phyloP scores from a whole-genome alignment of 495 filamentous ascomycete genomes.

The Clohesyomyces aquaticus region DNA sequence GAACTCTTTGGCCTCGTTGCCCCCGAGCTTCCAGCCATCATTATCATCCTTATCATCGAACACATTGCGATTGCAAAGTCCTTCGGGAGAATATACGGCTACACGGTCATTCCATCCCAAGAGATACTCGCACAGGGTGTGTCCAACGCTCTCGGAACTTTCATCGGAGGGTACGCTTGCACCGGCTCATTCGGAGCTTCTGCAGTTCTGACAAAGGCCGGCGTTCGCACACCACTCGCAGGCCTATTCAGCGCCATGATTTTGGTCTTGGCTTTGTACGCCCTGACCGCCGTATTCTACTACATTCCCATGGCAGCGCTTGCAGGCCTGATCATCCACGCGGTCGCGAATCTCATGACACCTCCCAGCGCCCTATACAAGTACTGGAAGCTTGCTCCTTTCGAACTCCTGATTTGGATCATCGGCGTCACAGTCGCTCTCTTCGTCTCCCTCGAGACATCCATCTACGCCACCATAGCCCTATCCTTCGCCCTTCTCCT shows the following conservation, averaged over 20 bases:
- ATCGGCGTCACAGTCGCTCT: slow-evolving; percentile 18
- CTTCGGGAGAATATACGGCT: slow-evolving; percentile 23
- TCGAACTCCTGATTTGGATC: slow-evolving; percentile 23
- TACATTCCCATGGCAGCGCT: slow-evolving; percentile 25
- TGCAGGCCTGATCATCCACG: slow-evolving; percentile 25
- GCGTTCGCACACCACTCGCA: slow-evolving; percentile 19
- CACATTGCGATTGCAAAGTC: slow-evolving; percentile 28
- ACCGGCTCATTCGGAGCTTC: slow-evolving; percentile 28
- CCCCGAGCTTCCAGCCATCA: slow-evolving; percentile 13
- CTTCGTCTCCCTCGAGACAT: slow-evolving; percentile 15
- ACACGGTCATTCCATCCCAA: slow-evolving; percentile 23
- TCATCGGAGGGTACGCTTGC: slow-evolving; percentile 25
- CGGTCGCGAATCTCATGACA: slow-evolving; percentile 15
- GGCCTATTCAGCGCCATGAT: slow-evolving; percentile 27
- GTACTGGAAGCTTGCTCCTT: slow-evolving; percentile 23
- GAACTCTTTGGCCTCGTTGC: slow-evolving; percentile 21
- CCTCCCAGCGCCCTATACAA: slow-evolving; percentile 19
- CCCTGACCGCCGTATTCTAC: slow-evolving; percentile 22
- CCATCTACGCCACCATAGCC: slow-evolving; percentile 16
- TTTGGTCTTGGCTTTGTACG: slow-evolving; percentile 16
- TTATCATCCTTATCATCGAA: slow-evolving; percentile 27
- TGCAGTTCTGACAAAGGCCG: slow-evolving; percentile 21
- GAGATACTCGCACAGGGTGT: slow-evolving; percentile 25
- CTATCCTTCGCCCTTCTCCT: slow-evolving; percentile 16
- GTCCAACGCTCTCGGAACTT: slow-evolving; percentile 13